Evolutionary conservation across 2,329 filamentous ascomycete genomes (phyloP).

Genomic region (Penicillium sp.): DNA sequence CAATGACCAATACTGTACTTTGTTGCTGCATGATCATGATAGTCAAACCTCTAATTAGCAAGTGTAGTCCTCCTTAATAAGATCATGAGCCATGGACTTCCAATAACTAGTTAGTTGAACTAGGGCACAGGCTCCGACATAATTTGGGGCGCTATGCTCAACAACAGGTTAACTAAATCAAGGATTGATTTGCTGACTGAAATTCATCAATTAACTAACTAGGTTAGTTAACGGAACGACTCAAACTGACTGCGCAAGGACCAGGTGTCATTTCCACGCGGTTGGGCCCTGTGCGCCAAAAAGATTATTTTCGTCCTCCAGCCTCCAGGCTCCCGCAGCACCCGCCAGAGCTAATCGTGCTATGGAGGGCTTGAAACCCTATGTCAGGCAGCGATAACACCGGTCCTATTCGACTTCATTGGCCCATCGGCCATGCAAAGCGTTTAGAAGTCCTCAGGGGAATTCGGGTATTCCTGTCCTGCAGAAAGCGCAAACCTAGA

Average conservation of each 20-base stretch:
- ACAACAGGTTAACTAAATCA: too few species aligned
- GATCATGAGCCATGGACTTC: too few species aligned
- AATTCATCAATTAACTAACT: too few species aligned
- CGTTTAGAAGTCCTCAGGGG: conserved; percentile 6
- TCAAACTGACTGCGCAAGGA: conserved; percentile 11
- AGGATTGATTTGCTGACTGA: too few species aligned
- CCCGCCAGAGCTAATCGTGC: conserved; percentile 12
- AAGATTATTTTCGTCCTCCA: conserved; percentile 6
- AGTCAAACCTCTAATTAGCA: too few species aligned
- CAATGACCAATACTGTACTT: background rate
- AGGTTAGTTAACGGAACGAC: background rate
- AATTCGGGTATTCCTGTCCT: background rate
- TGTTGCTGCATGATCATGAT: background rate
- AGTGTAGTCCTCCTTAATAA: too few species aligned
- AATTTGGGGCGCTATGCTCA: too few species aligned
- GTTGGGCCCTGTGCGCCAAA: conserved; percentile 8
- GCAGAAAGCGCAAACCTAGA: background rate
- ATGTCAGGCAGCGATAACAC: background rate
- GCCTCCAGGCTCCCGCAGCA: conserved; percentile 7
- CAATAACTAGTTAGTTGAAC: too few species aligned
- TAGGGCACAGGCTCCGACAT: background rate
- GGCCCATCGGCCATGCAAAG: conserved; percentile 8
- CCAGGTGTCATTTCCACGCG: conserved; percentile 25
- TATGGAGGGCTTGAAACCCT: background rate
- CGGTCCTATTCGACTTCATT: conserved; percentile 3